phyloP scores from a whole-genome alignment of 345 rosid species.

The Populus nigra region DNA sequence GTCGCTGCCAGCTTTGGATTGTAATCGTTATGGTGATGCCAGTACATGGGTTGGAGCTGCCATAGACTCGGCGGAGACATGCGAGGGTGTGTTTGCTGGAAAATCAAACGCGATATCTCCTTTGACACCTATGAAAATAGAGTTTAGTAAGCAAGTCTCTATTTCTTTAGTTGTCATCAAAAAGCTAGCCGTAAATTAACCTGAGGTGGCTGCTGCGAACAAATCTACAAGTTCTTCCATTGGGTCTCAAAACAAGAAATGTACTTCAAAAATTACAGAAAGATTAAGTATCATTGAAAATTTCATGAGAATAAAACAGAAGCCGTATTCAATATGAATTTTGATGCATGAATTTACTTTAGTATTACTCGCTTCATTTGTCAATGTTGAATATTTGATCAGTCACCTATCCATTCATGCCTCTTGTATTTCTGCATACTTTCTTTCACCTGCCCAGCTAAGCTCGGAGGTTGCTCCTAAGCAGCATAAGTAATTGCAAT shows the following conservation, averaged over 20 bases:
- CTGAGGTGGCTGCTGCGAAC: background rate
- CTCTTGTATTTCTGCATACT: too few species aligned
- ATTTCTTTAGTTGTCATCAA: background rate
- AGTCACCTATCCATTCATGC: too few species aligned
- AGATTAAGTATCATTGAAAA: too few species aligned
- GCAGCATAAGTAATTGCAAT: too few species aligned
- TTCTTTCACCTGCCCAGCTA: too few species aligned
- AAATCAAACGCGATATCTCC: background rate
- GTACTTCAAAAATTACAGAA: background rate
- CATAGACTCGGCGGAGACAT: background rate
- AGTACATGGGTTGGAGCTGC: background rate
- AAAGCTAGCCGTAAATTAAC: background rate
- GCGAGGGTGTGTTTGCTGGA: background rate
- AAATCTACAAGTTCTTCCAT: too few species aligned
- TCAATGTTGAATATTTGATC: too few species aligned
- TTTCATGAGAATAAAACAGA: too few species aligned
- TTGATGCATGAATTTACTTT: too few species aligned
- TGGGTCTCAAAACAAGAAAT: background rate
- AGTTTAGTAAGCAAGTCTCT: background rate
- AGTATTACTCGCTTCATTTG: too few species aligned
- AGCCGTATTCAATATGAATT: too few species aligned
- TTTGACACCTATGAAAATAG: background rate
- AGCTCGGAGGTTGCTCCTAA: too few species aligned
- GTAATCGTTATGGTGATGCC: background rate
- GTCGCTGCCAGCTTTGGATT: background rate